phyloP scores from a whole-genome alignment of 1,284 basidiomycete species.

The Xanthoconium separans region DNA sequence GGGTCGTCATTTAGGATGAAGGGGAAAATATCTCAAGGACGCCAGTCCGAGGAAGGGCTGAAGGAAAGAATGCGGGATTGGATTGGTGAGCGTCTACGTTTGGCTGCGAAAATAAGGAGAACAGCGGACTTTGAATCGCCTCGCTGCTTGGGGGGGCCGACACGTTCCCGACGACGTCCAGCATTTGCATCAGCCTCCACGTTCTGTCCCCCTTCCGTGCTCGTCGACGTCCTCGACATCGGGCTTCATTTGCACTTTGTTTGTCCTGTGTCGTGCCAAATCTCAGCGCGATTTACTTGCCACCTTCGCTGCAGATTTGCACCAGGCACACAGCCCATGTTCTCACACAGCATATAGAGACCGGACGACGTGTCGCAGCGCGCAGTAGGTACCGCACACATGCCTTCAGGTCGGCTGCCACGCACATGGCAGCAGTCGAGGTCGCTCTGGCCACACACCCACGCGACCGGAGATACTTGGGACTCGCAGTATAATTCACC shows the following conservation, averaged over 20 bases:
- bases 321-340: slow-evolving; percentile 16
- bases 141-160: slow-evolving; percentile 20
- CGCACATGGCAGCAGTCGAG: not conserved
- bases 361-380: slow-evolving; percentile 3
- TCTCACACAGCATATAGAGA: slow-evolving; percentile 5
- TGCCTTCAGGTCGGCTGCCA: not conserved
- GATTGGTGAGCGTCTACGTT: slow-evolving; percentile 23
- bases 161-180: slow-evolving; percentile 27
- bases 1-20: slow-evolving; percentile 57
- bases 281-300: slow-evolving; percentile 6
- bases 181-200: not conserved
- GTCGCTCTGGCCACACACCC: not conserved
- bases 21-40: slow-evolving; percentile 12
- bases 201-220: not conserved
- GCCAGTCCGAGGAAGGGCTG: slow-evolving; percentile 30
- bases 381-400: not conserved
- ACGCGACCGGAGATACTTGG: not conserved
- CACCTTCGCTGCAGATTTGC: not conserved
- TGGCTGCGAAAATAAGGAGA: slow-evolving; percentile 28
- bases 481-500: not conserved
- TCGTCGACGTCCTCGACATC: not conserved
- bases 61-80: slow-evolving; percentile 25
- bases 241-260: not conserved
- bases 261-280: not conserved
- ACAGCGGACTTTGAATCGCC: slow-evolving; percentile 36